Percentiles rank a stretch among this genome's conserved stretches.
These are phyloP conservation scores for Xerocomellus amylosporus DNA, from an alignment of 768 basidiomycete species.

Conservation along the genomic window DNA sequence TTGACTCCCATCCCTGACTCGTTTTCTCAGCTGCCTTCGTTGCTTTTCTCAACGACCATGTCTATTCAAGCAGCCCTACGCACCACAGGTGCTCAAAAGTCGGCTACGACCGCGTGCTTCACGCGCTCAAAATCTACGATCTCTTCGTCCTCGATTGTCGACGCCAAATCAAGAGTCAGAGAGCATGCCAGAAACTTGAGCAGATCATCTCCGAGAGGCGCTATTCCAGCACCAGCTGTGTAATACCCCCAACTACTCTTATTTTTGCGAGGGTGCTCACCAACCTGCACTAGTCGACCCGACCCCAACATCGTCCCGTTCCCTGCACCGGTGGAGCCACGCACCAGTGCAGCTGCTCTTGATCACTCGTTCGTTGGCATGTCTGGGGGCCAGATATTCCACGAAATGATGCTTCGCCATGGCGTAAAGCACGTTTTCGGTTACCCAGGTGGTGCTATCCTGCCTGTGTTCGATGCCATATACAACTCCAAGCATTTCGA, in stretches of 20 bases:
- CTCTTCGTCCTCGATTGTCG: conserved; percentile 55
- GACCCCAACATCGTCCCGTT: conserved; percentile 38
- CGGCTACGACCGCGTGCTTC: conserved; percentile 33
- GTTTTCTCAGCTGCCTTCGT: conserved; percentile 5
- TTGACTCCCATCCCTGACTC: conserved; percentile 10
- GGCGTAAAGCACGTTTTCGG: conserved; percentile 96
- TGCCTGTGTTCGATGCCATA: conserved; percentile 99
- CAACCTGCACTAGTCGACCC: conserved; percentile 54
- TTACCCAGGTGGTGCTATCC: conserved; percentile 96
- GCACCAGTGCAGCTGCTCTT: conserved; percentile 49
- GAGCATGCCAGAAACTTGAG: conserved; percentile 77
- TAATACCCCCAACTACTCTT: conserved; percentile 35
- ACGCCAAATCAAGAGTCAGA: conserved; percentile 77
- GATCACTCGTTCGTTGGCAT: conserved; percentile 90
- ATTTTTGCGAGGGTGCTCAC: conserved; percentile 23
- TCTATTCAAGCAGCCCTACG: conserved; percentile 44
- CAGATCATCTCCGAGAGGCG: conserved; percentile 58
- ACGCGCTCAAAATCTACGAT: conserved; percentile 51
- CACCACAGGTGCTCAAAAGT: conserved; percentile 39
- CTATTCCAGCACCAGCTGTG: conserved; percentile 60
- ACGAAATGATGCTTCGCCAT: conserved; percentile 99
- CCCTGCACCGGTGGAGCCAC: conserved; percentile 33
- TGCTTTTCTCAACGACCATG: conserved; percentile 34
- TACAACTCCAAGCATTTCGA: conserved; percentile 94
- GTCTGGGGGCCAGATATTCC: conserved; percentile 96